These are phyloP conservation scores for Rubroboletus satanas DNA, from an alignment of 768 basidiomycete genomes.

Conservation along the genomic window DNA sequence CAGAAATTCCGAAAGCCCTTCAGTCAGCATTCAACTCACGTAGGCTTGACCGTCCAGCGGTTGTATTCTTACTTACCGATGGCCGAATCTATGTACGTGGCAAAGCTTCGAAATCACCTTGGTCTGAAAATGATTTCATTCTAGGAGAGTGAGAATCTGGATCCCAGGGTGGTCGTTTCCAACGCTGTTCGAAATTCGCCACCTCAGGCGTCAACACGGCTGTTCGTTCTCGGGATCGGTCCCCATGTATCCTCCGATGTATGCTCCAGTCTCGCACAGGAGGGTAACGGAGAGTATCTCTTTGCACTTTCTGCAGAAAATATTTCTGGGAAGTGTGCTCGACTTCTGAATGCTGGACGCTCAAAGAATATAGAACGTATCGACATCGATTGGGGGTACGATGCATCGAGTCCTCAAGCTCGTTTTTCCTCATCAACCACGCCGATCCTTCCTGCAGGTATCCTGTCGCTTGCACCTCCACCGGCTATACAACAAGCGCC, in stretches of 20 bases:
- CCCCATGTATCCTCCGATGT: constrained; percentile 44
- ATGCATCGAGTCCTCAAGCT: background rate
- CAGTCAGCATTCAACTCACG: constrained; percentile 36
- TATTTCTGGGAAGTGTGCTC: constrained; percentile 46
- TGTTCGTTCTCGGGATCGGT: constrained; percentile 62
- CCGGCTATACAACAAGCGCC: constrained; percentile 35
- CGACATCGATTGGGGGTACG: constrained; percentile 46
- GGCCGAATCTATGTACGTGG: constrained; percentile 38
- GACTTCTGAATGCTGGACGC: constrained; percentile 49
- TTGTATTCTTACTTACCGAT: constrained; percentile 57
- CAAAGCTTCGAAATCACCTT: background rate
- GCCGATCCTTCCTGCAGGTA: constrained; percentile 8
- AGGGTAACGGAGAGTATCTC: constrained; percentile 49
- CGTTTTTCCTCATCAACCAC: constrained; percentile 15
- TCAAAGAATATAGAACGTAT: constrained; percentile 44
- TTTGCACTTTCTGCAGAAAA: constrained; percentile 44
- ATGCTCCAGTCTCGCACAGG: constrained; percentile 51
- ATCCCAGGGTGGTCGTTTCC: constrained; percentile 7
- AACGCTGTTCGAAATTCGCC: constrained; percentile 33
- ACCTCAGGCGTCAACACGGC: constrained; percentile 36
- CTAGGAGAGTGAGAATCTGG: constrained; percentile 15
- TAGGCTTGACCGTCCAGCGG: constrained; percentile 37
- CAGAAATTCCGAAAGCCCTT: constrained; percentile 46
- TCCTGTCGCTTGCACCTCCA: constrained; percentile 32
- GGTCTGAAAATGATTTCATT: background rate